Conservation (phyloP, 2,329 filamentous ascomycete genomes). For the Paraphaeosphaeria minitans region DNA sequence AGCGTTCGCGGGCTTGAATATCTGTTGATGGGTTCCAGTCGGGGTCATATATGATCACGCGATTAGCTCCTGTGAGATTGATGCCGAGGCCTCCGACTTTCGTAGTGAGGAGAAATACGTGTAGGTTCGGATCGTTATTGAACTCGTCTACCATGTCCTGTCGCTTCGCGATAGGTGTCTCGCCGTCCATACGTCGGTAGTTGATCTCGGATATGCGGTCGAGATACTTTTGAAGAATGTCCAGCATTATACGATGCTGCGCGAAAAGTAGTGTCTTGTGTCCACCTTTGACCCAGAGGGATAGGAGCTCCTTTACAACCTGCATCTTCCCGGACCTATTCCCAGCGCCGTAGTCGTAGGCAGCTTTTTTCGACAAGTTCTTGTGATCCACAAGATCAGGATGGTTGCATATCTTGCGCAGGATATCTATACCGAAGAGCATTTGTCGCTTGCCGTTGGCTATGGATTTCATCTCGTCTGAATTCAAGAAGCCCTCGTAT, state of each 20-base stretch:
- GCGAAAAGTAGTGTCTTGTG: conserved; percentile 94
- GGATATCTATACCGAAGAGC: conserved; percentile 85
- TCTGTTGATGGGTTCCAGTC: conserved; percentile 99
- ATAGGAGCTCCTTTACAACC: conserved; percentile 83
- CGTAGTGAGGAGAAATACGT: conserved; percentile 92
- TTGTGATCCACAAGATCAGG: conserved; percentile 82
- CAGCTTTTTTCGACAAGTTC: conserved; percentile 60
- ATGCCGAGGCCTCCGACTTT: conserved; percentile 93
- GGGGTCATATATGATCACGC: conserved; percentile 97
- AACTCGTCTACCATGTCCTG: conserved; percentile 91
- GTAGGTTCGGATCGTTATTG: conserved; percentile 77
- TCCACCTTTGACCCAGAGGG: conserved; percentile 88
- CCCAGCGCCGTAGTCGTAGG: conserved; percentile 77
- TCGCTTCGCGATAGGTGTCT: conserved; percentile 84
- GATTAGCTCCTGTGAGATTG: conserved; percentile 91
- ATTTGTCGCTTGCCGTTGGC: conserved; percentile 75
- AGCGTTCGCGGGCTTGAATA: conserved; percentile 89
- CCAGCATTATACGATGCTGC: conserved; percentile 92
- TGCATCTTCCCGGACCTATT: conserved; percentile 94
- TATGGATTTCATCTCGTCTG: conserved; percentile 85
- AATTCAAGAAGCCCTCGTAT: conserved; percentile 81
- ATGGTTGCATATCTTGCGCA: conserved; percentile 97
- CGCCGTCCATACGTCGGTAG: conserved; percentile 91
- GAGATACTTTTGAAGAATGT: conserved; percentile 87
- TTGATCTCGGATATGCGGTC: conserved; percentile 69